Percentiles rank a stretch among this genome's conserved stretches.
phyloP scores from a whole-genome alignment of 805 yeast species.

The Saturnispora silvae region DNA sequence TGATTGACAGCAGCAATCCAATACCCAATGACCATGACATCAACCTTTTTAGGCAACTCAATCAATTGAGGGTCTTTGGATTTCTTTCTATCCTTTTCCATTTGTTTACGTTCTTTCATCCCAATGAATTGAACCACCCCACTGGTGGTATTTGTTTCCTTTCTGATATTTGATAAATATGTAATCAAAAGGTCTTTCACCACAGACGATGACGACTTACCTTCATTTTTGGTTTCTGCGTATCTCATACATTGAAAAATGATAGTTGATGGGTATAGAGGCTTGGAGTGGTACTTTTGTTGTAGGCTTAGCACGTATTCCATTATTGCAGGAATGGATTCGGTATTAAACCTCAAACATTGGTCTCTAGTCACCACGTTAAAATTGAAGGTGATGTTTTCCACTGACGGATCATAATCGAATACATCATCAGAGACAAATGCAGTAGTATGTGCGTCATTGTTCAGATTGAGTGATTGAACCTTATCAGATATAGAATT shows the following conservation, averaged over 20 bases:
- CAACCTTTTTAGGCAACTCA: slow-evolving; percentile 27
- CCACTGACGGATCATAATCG: slow-evolving; percentile 26
- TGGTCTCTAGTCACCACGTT: slow-evolving; percentile 45
- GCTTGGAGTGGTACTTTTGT: slow-evolving; percentile 35
- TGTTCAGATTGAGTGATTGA: slow-evolving; percentile 2
- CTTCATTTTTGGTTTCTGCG: slow-evolving; percentile 47
- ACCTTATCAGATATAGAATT: background rate
- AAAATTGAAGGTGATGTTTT: slow-evolving; percentile 41
- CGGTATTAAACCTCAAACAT: slow-evolving; percentile 50
- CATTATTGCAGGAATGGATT: slow-evolving; percentile 38
- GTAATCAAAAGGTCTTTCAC: slow-evolving; percentile 51
- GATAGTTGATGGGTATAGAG: slow-evolving; percentile 57
- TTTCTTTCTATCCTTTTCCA: slow-evolving; percentile 11
- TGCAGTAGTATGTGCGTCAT: slow-evolving; percentile 12
- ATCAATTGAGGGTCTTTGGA: slow-evolving; percentile 6
- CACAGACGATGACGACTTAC: slow-evolving; percentile 31
- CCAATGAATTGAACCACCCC: slow-evolving; percentile 34
- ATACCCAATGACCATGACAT: slow-evolving; percentile 64
- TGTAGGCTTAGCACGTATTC: slow-evolving; percentile 39
- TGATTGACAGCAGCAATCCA: slow-evolving; percentile 81
- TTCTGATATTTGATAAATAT: slow-evolving; percentile 49
- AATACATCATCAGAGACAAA: slow-evolving; percentile 25
- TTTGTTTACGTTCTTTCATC: slow-evolving; percentile 17
- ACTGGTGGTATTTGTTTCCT: slow-evolving; percentile 48
- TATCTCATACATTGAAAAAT: slow-evolving; percentile 62